Evolutionary conservation across 352 stramenopile species (phyloP).

Genomic region (Phytophthora tentaculata): DNA sequence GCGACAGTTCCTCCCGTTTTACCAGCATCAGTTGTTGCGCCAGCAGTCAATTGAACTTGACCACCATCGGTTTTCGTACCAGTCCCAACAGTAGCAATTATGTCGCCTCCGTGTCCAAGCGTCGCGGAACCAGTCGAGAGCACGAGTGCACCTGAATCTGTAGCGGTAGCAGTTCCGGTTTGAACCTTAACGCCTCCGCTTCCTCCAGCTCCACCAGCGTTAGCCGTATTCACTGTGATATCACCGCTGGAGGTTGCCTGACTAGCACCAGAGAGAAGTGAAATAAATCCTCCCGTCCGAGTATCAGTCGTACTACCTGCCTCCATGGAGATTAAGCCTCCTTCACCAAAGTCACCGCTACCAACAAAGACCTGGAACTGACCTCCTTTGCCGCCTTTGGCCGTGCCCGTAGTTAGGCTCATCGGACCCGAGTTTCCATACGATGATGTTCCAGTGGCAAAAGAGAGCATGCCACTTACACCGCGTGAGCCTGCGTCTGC

Average conservation of each 20-base stretch:
- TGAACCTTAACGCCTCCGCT: slow-evolving; percentile 66
- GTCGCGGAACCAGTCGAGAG: slow-evolving; percentile 60
- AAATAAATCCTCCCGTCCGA: slow-evolving; percentile 68
- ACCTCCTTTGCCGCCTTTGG: slow-evolving; percentile 57
- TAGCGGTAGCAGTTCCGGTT: slow-evolving; percentile 61
- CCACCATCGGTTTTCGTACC: slow-evolving; percentile 65
- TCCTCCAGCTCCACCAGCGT: slow-evolving; percentile 58
- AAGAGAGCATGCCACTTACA: slow-evolving; percentile 50
- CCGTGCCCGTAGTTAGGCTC: slow-evolving; percentile 55
- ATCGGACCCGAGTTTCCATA: slow-evolving; percentile 68
- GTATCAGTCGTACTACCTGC: slow-evolving; percentile 76
- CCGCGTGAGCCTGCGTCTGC: slow-evolving; percentile 53
- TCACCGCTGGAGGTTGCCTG: slow-evolving; percentile 73
- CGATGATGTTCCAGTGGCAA: slow-evolving; percentile 51
- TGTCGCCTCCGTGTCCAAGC: slow-evolving; percentile 65
- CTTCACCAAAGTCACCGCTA: slow-evolving; percentile 81
- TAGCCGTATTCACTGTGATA: slow-evolving; percentile 64
- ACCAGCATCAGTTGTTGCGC: slow-evolving; percentile 51
- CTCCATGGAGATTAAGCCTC: slow-evolving; percentile 75
- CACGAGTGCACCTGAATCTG: slow-evolving; percentile 59
- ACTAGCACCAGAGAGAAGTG: slow-evolving; percentile 64
- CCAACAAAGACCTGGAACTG: slow-evolving; percentile 61
- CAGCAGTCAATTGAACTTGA: slow-evolving; percentile 72
- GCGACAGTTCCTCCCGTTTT: slow-evolving; percentile 56
- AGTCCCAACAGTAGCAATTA: slow-evolving; percentile 57